A percentile compares a stretch with the other conserved stretches of the same genome.
Evolutionary conservation across 345 rosid species (phyloP).

Genomic region (Angophora floribunda): DNA sequence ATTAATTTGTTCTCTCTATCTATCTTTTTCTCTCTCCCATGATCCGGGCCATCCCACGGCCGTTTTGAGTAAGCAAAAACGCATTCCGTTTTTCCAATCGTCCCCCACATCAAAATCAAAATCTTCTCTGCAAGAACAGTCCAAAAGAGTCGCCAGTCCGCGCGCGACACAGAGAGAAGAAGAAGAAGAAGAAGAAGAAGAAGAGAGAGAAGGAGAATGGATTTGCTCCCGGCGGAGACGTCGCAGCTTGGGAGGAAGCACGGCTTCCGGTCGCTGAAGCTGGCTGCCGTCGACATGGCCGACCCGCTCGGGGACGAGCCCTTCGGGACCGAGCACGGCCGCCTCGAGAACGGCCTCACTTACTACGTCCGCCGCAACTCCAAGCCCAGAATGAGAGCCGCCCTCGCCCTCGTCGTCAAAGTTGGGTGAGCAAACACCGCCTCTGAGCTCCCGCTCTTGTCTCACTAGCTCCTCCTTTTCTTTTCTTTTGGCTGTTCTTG

Average conservation of each 20-base stretch:
- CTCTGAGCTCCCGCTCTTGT: background rate
- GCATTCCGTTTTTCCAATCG: background rate
- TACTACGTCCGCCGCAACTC: constrained; percentile 84
- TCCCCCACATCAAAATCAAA: background rate
- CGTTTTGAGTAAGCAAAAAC: background rate
- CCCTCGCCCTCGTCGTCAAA: constrained; percentile 80
- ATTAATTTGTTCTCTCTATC: background rate
- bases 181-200: background rate
- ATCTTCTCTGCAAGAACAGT: background rate
- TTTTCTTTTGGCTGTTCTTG: background rate
- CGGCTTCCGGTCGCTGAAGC: constrained; percentile 78
- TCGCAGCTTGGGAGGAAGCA: constrained; percentile 48
- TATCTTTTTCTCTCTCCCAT: background rate
- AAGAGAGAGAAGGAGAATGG: constrained; percentile 21
- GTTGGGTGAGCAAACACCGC: constrained; percentile 36
- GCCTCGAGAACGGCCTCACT: constrained; percentile 72
- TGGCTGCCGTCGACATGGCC: constrained; percentile 50
- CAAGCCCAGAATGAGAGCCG: constrained; percentile 87
- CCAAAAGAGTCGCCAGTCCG: background rate
- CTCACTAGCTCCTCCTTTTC: background rate
- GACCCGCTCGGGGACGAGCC: constrained; percentile 47
- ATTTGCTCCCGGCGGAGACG: constrained; percentile 53
- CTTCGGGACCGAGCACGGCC: constrained; percentile 66
- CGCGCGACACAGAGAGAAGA: background rate
- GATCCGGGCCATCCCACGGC: background rate